Evolutionary conservation across 805 yeast genomes (phyloP).

Genomic region (Saturnispora saitoi): DNA sequence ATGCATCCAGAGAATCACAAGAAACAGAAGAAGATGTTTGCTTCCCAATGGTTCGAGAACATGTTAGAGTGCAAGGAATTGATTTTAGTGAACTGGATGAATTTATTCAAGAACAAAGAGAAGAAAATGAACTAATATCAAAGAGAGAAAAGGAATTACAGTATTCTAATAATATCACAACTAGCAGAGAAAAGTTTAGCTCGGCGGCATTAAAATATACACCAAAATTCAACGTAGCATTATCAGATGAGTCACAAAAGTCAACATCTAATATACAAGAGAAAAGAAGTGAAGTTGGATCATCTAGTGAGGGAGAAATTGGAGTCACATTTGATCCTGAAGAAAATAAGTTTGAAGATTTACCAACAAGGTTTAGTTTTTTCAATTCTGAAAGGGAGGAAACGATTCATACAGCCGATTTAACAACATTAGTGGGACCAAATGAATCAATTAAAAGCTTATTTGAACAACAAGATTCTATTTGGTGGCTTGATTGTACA

Average conservation of each 20-base stretch:
- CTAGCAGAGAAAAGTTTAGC: conserved; percentile 32
- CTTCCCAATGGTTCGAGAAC: conserved; percentile 79
- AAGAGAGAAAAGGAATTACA: conserved; percentile 27
- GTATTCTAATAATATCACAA: conserved; percentile 19
- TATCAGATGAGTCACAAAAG: conserved; percentile 7
- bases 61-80: conserved; percentile 57
- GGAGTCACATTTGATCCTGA: conserved; percentile 13
- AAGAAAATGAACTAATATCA: conserved; percentile 34
- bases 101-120: conserved; percentile 55
- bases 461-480: conserved; percentile 62
- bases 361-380: conserved; percentile 75
- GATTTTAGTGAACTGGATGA: conserved; percentile 89
- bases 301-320: not conserved
- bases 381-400: conserved; percentile 77
- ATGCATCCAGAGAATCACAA: conserved; percentile 68
- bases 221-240: conserved; percentile 30
- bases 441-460: conserved; percentile 59
- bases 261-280: not conserved
- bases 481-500: conserved; percentile 95
- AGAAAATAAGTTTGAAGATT: conserved; percentile 13
- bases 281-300: not conserved
- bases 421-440: conserved; percentile 64
- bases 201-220: conserved; percentile 56
- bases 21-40: conserved; percentile 98
- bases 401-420: conserved; percentile 83